Base-by-base conservation (phyloP, 805 yeast species). In the Ogataea pignaliae region DNA sequence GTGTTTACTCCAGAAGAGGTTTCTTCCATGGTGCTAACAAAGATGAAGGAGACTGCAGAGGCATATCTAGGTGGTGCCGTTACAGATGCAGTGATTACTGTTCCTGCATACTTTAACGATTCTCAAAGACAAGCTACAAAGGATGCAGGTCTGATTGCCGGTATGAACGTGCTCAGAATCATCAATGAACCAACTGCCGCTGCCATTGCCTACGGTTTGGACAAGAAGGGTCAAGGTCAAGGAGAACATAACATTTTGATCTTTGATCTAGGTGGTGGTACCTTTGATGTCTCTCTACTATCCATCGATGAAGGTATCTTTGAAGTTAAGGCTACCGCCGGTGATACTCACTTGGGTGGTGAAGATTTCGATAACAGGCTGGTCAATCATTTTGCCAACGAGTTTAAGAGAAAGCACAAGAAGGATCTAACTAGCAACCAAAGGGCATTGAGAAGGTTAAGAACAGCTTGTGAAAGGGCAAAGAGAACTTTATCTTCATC, bases 391-490 rank as follows among this genome's bases (percentile, higher is more conserved):
- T 90, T 90, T 69, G 87, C 84, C 57, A 83, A 80, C 67, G 97
- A 91, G 76, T 91, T 90, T 85, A 90, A 91, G 88, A 83, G 97
- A 78, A 90, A 91, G 83, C 80, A 87, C 83, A 88, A 88, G 85
- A 88, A 88, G 80, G 98, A 91, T 70, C 73, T 91, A 56, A 79
- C 96, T 43, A 57, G 80, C 61, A 89, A 90, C 83, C 96, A 89
- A 78, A 88, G 98, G 80, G 95, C 98, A 53, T 78, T 91, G 69
- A 88, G 98, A 81, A 88, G 97, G 83, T 81, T 90, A 71, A 86
- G 97, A 82, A 90, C 97, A 58, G 97, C 97, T 61, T 89, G 96
- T 77, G 98, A 90, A 80, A 85, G 98, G 75, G 98, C 98, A 55
- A 90, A 90, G 95, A 88, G 98, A 81, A 88, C 97, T 52, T 80